phyloP scores from a whole-genome alignment of 2,329 filamentous ascomycete genomes.

The Penicillium sp. region DNA sequence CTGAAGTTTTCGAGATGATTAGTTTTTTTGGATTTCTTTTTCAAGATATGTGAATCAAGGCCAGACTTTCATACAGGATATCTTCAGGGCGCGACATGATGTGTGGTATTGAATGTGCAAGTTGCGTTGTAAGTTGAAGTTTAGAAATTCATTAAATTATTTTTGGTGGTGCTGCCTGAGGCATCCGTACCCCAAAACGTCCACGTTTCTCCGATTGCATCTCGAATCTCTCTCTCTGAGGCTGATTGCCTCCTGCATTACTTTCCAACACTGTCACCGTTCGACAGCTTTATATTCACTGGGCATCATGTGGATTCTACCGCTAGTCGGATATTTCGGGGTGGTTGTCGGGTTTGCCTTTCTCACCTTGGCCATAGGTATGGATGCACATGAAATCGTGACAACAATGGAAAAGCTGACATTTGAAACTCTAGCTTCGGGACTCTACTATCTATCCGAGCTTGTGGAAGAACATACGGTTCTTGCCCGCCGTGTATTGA shows the following conservation, averaged over 20 bases:
- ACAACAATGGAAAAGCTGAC: conserved; percentile 10
- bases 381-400: conserved; percentile 16
- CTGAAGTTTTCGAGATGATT: conserved; percentile 48
- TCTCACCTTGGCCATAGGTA: conserved; percentile 89
- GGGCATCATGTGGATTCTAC: conserved; percentile 83
- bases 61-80: conserved; percentile 64
- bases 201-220: conserved; percentile 10
- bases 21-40: conserved; percentile 13
- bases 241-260: conserved; percentile 2
- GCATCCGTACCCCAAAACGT: conserved; percentile 12
- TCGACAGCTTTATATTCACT: background rate
- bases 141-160: conserved; percentile 13
- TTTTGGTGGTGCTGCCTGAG: conserved; percentile 19
- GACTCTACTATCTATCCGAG: conserved; percentile 96
- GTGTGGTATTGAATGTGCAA: conserved; percentile 25
- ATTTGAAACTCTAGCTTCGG: conserved; percentile 66
- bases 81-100: conserved; percentile 97
- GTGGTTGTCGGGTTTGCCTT: conserved; percentile 88
- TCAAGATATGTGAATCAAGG: conserved; percentile 4
- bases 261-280: conserved; percentile 28
- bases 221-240: background rate
- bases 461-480: conserved; percentile 98
- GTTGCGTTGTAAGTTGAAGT: conserved; percentile 1
- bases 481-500: conserved; percentile 81
- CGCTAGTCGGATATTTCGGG: conserved; percentile 84